Evolutionary conservation across 768 basidiomycete species (phyloP), one percentile per base, ranked within the genome.

Genomic region (Hemileccinum rubropunctum): DNA sequence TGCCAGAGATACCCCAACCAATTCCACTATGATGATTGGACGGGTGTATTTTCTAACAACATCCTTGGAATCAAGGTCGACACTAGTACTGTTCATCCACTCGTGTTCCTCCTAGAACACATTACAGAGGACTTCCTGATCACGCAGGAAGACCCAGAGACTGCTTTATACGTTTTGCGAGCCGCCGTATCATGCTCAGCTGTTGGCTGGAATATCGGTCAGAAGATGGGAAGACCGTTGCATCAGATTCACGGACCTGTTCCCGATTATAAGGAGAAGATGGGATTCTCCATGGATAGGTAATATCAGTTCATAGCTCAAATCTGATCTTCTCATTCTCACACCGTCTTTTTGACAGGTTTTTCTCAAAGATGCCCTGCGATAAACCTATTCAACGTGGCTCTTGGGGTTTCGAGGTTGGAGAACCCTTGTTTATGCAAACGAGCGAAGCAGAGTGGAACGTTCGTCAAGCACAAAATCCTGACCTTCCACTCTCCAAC

Each of bases 1-100:
- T 81, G 77, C 38, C 70, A 69, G 26, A 72, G 81, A n/a, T 83
- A 82, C 56, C 81, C 82, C 10, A 71, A 71, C 8, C 75, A 77
- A 26, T 83, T 84, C 57, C 55, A 63, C 8, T 68, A 74, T 27
- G 58, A 76, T 38, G 26, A 51, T 18, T 51, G 53, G 45, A 69
- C 70, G 6, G 70, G 69, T 4, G 30, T 69, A 2, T 78, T 80
- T 50, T 56, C 63, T 3, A 80, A 80, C 52, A 57, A 58, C 8
- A 78, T 80, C 33, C 68, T 81, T 17, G 66, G 57, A 18, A 58
- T 66, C 8, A 44, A 49, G 9, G 62, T 59, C 18, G 59, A 75
- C 44, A 66, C 61, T 6, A 55, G 42, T 12, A 57, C 49, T 1
- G 43, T 69, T 3, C 56, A 73, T 27, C 76, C 78, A 2, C 59